Base-by-base conservation (phyloP, 108 stramenopile species). In the Skeletonema grethae region DNA sequence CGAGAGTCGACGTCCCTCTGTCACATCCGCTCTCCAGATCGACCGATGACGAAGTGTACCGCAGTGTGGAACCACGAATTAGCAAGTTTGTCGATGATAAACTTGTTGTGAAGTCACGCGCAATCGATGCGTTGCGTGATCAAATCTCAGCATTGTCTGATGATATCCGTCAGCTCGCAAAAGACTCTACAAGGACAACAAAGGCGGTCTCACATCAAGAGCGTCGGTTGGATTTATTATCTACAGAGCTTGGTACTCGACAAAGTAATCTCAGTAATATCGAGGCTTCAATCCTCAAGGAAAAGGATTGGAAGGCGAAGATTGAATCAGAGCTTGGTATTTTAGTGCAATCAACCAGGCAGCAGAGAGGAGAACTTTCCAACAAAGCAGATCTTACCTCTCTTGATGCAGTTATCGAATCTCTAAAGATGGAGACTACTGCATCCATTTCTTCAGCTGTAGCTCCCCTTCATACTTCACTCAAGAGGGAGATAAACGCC, bases 61-160 rank as follows among this genome's bases (percentile, higher is more conserved):
- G 55, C 34, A 36, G 61, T 1, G 7, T 63, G 4, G 67, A 63
- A 0, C 34, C 60, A 36, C 8, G 61, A 34, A 65, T 56, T 18
- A 63, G 55, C 20, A 68, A 64, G 13, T 45, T 2, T 41, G 63
- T 77, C 18, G 55, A 78, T 35, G 69, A 70, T 13, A 70, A 71
- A 57, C 45, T 66, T 2, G 65, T 16, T 15, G 35, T 45, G 0
- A 55, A 58, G 15, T 61, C 77, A 5, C 28, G 43, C 3, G 69
- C 77, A 13, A 71, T 78, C 9, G 77, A 78, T 53, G 69, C 77
- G 0, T 46, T 78, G 22, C 58, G 65, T n/a, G 77, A 78, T 67
- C 77, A 78, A 58, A 66, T 78, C 3, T 30, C 39, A 12, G 34
- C 38, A 31, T 20, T 78, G 8, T 58, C 65, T 0, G 65, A 78